Evolutionary conservation across 208 protist species (phyloP).

Genomic region (Trypanosomatidae sp.): DNA sequence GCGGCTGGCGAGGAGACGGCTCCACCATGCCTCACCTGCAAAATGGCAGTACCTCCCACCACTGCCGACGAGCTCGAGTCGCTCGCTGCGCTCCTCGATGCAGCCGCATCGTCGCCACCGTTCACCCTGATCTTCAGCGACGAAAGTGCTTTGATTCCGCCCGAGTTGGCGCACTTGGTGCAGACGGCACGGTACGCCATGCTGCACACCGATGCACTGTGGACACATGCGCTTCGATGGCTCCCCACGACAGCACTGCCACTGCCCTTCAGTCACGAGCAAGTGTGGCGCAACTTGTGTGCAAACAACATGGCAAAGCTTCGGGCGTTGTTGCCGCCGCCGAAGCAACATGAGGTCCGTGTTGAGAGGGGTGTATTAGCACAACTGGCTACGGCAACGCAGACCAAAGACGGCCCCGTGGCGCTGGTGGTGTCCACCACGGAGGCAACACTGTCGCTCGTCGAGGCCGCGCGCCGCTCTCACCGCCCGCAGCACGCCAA

Average conservation of each 20-base stretch:
- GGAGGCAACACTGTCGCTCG: slow-evolving; percentile 16
- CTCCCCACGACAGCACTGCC: slow-evolving; percentile 46
- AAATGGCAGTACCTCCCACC: background rate
- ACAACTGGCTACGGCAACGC: background rate
- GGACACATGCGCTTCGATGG: slow-evolving; percentile 51
- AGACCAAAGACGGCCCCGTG: background rate
- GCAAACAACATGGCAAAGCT: slow-evolving; percentile 18
- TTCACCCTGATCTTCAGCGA: slow-evolving; percentile 4
- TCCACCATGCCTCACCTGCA: background rate
- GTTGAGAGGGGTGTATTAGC: slow-evolving; percentile 4
- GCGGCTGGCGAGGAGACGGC: background rate
- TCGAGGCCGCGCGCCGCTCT: slow-evolving; percentile 20
- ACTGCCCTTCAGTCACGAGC: slow-evolving; percentile 41
- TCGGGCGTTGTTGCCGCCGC: slow-evolving; percentile 11
- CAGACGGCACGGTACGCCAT: slow-evolving; percentile 64
- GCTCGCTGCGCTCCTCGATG: background rate
- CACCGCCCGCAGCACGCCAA: slow-evolving; percentile 23
- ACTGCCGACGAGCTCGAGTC: slow-evolving; percentile 4
- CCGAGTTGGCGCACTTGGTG: slow-evolving; percentile 41
- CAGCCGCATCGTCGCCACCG: background rate
- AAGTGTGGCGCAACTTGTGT: slow-evolving; percentile 25
- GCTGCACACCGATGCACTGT: slow-evolving; percentile 33
- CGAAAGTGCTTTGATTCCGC: slow-evolving; percentile 20
- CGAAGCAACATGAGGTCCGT: background rate
- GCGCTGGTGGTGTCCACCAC: slow-evolving; percentile 1